Evolutionary conservation across 257 asterid species (phyloP).

Genomic region (Primulina tabacum): DNA sequence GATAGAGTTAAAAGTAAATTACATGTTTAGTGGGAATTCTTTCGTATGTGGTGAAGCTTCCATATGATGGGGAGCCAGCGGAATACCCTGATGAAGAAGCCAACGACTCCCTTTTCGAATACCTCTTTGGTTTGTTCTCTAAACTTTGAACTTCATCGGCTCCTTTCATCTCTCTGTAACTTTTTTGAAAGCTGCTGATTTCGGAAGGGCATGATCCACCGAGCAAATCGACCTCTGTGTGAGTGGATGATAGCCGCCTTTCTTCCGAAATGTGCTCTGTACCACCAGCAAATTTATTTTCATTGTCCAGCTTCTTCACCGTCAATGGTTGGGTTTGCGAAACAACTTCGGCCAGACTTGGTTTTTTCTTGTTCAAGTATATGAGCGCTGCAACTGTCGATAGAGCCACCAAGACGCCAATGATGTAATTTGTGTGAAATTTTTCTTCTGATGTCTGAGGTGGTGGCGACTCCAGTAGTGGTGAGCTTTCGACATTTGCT

Average conservation of each 20-base stretch:
- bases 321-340: conserved; percentile 17
- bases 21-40: conserved; percentile 65
- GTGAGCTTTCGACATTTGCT: conserved; percentile 5
- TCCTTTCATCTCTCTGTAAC: conserved; percentile 26
- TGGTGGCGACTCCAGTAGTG: conserved; percentile 20
- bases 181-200: conserved; percentile 66
- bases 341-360: background rate
- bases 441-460: conserved; percentile 16
- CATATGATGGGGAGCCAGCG: conserved; percentile 58
- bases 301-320: conserved; percentile 12
- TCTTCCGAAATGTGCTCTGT: conserved; percentile 22
- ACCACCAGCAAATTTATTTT: background rate
- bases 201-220: conserved; percentile 57
- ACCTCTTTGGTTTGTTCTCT: conserved; percentile 34
- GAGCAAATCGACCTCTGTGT: conserved; percentile 30
- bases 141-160: conserved; percentile 51
- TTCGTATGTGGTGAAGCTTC: conserved; percentile 95
- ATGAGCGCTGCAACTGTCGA: conserved; percentile 34
- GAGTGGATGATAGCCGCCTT: conserved; percentile 34
- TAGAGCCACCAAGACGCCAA: conserved; percentile 33
- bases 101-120: conserved; percentile 56
- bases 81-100: conserved; percentile 58
- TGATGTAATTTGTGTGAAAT: background rate
- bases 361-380: conserved; percentile 22
- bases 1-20: conserved; percentile 10